These are phyloP conservation scores for Geotrichum histeridarum DNA, from an alignment of 1,139 yeast species.

Conservation along the genomic window DNA sequence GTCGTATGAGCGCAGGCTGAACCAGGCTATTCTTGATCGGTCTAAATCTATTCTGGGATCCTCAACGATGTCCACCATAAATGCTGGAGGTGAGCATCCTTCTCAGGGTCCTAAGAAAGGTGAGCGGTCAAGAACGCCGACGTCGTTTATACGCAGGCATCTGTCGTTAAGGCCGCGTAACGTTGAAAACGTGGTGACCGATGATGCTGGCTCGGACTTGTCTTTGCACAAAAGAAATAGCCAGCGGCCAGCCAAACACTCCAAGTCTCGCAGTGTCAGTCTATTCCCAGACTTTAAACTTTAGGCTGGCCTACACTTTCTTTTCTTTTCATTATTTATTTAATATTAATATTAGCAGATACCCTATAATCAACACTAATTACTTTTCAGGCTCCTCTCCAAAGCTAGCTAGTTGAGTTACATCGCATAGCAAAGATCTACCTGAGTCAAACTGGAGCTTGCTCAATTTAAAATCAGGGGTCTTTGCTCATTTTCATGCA, in stretches of 20 bases:
- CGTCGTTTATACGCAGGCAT: constrained; percentile 24
- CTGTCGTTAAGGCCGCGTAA: constrained; percentile 29
- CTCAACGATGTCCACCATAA: constrained; percentile 33
- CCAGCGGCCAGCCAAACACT: constrained; percentile 19
- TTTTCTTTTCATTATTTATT: too few species aligned
- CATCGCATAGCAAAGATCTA: too few species aligned
- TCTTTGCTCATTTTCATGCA: too few species aligned
- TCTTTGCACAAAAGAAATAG: constrained; percentile 20
- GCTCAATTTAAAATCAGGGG: too few species aligned
- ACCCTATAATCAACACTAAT: too few species aligned
- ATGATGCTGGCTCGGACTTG: constrained; percentile 20
- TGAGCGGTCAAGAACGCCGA: not conserved
- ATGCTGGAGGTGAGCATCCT: constrained; percentile 20
- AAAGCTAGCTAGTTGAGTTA: too few species aligned
- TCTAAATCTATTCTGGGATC: constrained; percentile 35
- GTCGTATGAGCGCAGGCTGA: constrained; percentile 29
- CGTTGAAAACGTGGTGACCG: constrained; percentile 24
- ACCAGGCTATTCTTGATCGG: constrained; percentile 31
- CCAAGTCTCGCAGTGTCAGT: constrained; percentile 35
- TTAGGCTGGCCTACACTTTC: too few species aligned
- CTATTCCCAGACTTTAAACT: constrained; percentile 19
- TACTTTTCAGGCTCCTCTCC: too few species aligned
- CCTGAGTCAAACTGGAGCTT: too few species aligned
- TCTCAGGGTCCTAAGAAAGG: constrained; percentile 1
- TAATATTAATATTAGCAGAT: too few species aligned